These are phyloP conservation scores for Penicillium aurantiogriseum DNA, from an alignment of 2,329 filamentous ascomycete species.

Conservation along the genomic window DNA sequence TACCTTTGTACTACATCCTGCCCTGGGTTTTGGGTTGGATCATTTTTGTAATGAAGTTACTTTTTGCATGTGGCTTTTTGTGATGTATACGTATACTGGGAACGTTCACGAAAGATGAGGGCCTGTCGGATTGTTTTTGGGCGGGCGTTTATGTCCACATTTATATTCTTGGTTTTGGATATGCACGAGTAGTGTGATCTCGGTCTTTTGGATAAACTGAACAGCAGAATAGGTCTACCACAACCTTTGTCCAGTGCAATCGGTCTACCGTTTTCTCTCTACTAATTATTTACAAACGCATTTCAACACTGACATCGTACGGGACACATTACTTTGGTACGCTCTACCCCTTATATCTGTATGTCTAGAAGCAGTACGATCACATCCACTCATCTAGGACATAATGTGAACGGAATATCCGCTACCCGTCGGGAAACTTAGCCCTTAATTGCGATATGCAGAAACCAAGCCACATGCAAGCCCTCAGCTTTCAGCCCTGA, in stretches of 20 bases:
- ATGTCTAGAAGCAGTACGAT: neutral
- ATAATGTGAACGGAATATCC: neutral
- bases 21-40: neutral
- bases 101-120: slow-evolving; percentile 1
- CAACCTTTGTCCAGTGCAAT: neutral
- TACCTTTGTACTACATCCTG: neutral
- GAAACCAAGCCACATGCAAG: neutral
- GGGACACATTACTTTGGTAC: neutral
- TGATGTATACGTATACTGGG: slow-evolving; percentile 6
- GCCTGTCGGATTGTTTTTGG: neutral
- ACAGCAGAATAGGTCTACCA: slow-evolving; percentile 1
- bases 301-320: neutral
- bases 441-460: neutral
- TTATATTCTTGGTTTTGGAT: neutral
- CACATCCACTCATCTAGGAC: neutral
- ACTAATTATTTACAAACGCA: neutral
- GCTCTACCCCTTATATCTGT: neutral
- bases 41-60: slow-evolving; percentile 4
- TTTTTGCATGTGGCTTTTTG: slow-evolving; percentile 1
- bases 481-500: neutral
- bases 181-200: neutral
- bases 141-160: neutral
- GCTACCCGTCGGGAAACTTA: neutral
- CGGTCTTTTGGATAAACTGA: slow-evolving; percentile 4
- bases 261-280: neutral